These are phyloP conservation scores for Russula emetica DNA, from an alignment of 768 basidiomycete species.

Conservation along the genomic window DNA sequence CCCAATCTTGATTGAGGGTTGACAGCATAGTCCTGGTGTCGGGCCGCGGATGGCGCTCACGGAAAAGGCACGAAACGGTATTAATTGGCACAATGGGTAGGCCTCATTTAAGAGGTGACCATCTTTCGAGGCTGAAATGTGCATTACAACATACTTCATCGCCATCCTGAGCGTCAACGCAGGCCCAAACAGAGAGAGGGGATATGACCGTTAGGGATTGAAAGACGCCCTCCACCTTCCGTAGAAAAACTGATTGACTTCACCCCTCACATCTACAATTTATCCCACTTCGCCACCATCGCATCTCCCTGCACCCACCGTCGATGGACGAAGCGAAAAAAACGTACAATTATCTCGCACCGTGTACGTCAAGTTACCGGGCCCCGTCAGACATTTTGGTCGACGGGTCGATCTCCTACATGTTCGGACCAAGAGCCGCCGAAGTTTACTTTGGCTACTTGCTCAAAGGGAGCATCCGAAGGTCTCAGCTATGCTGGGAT, in stretches of 20 bases:
- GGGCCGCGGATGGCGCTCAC: neutral
- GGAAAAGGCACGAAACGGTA: neutral
- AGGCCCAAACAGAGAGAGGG: neutral
- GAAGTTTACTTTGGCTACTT: neutral
- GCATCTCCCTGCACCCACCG: neutral
- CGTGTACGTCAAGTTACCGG: neutral
- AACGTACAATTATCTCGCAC: neutral
- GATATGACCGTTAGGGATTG: neutral
- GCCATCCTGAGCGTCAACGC: neutral
- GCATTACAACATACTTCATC: neutral
- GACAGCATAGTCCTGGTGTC: no score
- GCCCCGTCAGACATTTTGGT: neutral
- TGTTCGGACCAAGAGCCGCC: neutral
- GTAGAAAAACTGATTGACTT: no score
- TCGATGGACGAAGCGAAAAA: neutral
- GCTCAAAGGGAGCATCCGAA: neutral
- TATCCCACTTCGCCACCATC: neutral
- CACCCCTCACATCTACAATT: neutral
- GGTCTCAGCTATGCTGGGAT: neutral
- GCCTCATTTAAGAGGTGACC: neutral
- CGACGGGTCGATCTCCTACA: conserved; percentile 4
- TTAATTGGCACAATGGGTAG: neutral
- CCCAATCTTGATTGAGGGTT: neutral
- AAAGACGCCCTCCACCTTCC: neutral
- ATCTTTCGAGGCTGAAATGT: neutral